Conservation (phyloP, 2,329 filamentous ascomycete genomes). For the Apiospora phragmitis region DNA sequence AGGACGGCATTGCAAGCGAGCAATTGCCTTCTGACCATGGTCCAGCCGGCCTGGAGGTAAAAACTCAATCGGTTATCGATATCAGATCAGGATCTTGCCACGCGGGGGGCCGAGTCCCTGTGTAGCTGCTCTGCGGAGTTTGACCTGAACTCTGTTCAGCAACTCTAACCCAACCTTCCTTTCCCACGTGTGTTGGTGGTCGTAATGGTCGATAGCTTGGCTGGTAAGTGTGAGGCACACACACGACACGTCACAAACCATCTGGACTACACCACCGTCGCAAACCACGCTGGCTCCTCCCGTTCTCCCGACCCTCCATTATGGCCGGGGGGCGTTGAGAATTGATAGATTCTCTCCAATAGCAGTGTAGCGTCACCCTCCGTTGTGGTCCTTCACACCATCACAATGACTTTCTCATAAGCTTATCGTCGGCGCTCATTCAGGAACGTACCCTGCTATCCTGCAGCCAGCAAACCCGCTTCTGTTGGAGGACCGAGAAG, state of each 20-base stretch:
- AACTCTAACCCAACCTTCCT: background rate
- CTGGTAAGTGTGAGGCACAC: background rate
- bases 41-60: background rate
- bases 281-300: background rate
- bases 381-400: background rate
- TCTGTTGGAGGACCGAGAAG: background rate
- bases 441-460: background rate
- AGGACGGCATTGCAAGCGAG: background rate
- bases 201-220: background rate
- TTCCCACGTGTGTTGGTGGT: background rate
- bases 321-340: background rate
- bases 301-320: background rate
- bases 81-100: background rate
- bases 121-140: background rate
- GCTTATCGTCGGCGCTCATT: background rate
- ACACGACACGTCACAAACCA: background rate
- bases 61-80: background rate
- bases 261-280: background rate
- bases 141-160: background rate
- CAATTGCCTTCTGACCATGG: background rate
- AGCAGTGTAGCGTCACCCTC: background rate
- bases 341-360: background rate
- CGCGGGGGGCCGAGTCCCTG: background rate
- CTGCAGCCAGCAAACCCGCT: constrained; percentile 1
- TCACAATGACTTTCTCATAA: background rate